These are phyloP conservation scores for Cyberlindnera euphorbiiphila DNA, from an alignment of 805 yeast species.

Conservation along the genomic window DNA sequence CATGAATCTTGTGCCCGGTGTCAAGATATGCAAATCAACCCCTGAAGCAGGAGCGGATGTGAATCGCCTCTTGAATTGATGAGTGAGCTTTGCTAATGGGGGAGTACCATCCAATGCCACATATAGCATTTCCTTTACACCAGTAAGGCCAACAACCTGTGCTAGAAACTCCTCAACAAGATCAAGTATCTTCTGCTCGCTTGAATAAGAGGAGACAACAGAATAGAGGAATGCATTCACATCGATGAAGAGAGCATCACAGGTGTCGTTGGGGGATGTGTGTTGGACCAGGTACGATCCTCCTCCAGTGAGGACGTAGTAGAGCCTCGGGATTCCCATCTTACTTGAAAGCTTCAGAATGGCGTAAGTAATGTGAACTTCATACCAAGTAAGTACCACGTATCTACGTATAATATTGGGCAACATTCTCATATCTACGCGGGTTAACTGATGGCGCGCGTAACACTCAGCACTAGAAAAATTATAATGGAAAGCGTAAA, in stretches of 20 bases:
- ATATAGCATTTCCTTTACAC: slow-evolving; percentile 71
- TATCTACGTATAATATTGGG: background rate
- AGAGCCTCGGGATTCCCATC: slow-evolving; percentile 25
- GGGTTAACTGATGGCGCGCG: too few species aligned
- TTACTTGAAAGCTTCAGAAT: too few species aligned
- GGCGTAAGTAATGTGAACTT: too few species aligned
- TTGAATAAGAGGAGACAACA: slow-evolving; percentile 68
- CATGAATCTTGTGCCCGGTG: slow-evolving; percentile 96
- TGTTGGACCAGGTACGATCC: slow-evolving; percentile 11
- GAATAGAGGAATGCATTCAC: slow-evolving; percentile 90
- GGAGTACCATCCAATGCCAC: slow-evolving; percentile 99
- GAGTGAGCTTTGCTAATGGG: slow-evolving; percentile 94
- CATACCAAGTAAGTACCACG: too few species aligned
- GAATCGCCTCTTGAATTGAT: slow-evolving; percentile 87
- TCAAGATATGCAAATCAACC: slow-evolving; percentile 80
- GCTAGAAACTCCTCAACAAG: slow-evolving; percentile 81
- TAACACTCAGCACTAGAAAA: background rate
- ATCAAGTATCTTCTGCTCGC: slow-evolving; percentile 69
- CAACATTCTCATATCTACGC: too few species aligned
- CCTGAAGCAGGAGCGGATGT: slow-evolving; percentile 67
- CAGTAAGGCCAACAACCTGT: slow-evolving; percentile 71
- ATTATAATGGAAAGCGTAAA: slow-evolving; percentile 5
- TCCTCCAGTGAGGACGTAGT: slow-evolving; percentile 7
- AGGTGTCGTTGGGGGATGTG: slow-evolving; percentile 39
- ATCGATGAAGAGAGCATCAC: slow-evolving; percentile 87